phyloP scores from a whole-genome alignment of 805 yeast genomes.

The Sugiyamaella boreocaroliniensis region DNA sequence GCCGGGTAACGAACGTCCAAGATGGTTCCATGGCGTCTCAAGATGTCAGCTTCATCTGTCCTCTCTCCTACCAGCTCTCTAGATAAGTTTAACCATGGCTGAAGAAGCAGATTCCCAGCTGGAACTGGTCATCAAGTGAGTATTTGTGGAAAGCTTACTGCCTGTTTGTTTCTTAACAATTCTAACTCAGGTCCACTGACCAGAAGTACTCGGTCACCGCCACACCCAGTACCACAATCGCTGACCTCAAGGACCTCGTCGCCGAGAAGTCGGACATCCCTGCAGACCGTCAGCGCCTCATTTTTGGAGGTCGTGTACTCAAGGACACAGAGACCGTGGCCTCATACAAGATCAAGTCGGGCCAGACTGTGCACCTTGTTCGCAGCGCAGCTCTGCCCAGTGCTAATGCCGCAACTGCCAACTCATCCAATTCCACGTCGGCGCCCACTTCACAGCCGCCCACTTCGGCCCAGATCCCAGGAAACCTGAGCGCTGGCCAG shows the following conservation, averaged over 20 bases:
- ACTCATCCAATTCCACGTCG: slow-evolving; percentile 16
- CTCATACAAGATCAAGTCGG: slow-evolving; percentile 73
- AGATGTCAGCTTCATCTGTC: neutral
- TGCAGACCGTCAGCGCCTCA: slow-evolving; percentile 75
- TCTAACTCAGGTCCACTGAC: slow-evolving; percentile 40
- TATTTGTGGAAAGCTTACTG: neutral
- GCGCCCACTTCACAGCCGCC: slow-evolving; percentile 22
- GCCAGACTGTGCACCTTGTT: slow-evolving; percentile 84
- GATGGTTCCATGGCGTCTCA: neutral
- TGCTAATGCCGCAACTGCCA: slow-evolving; percentile 23
- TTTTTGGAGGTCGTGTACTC: slow-evolving; percentile 89
- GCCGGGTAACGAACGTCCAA: neutral
- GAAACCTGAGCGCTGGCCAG: slow-evolving; percentile 78
- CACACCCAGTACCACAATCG: slow-evolving; percentile 48
- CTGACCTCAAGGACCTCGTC: slow-evolving; percentile 61
- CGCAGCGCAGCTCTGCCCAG: slow-evolving; percentile 57
- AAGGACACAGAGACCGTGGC: slow-evolving; percentile 74
- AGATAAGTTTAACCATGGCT: slow-evolving; percentile 3
- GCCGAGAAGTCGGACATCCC: slow-evolving; percentile 59
- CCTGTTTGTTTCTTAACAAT: neutral
- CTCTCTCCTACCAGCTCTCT: neutral
- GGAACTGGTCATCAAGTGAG: slow-evolving; percentile 9
- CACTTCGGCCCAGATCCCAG: slow-evolving; percentile 45
- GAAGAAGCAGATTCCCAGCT: slow-evolving; percentile 5
- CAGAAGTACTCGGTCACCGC: slow-evolving; percentile 65